Conservation (phyloP, 495 filamentous ascomycete genomes). For the Neurospora discreta region DNA sequence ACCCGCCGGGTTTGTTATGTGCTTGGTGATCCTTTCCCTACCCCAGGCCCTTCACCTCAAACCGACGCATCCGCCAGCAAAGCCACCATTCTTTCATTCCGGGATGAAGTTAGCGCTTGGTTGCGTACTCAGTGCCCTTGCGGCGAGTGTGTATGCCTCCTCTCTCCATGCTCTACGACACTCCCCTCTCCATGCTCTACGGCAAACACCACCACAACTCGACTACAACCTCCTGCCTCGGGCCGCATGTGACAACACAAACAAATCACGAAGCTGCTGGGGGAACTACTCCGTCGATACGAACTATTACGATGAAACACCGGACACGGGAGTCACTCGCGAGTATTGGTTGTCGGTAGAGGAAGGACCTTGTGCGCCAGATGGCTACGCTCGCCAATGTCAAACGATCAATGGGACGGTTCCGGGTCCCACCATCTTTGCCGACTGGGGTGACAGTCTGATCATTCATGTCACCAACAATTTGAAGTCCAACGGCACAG, state of each 20-base stretch:
- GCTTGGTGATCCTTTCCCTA: background rate
- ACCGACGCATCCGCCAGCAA: background rate
- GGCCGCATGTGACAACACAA: conserved; percentile 4
- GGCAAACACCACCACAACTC: background rate
- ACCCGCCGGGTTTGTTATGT: background rate
- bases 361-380: conserved; percentile 26
- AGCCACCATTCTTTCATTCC: background rate
- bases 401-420: conserved; percentile 44
- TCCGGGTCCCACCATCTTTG: conserved; percentile 45
- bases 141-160: background rate
- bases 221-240: background rate
- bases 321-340: background rate
- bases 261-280: conserved; percentile 13
- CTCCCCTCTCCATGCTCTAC: background rate
- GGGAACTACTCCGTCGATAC: conserved; percentile 12
- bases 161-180: background rate
- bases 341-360: conserved; percentile 19
- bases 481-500: conserved; percentile 16
- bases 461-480: conserved; percentile 20
- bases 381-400: conserved; percentile 41
- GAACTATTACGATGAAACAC: conserved; percentile 13
- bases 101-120: background rate
- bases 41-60: background rate
- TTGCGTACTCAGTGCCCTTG: background rate
- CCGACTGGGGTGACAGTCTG: conserved; percentile 38